Conservation (phyloP, 495 filamentous ascomycete genomes). For the Rhizodiscina lignyota region DNA sequence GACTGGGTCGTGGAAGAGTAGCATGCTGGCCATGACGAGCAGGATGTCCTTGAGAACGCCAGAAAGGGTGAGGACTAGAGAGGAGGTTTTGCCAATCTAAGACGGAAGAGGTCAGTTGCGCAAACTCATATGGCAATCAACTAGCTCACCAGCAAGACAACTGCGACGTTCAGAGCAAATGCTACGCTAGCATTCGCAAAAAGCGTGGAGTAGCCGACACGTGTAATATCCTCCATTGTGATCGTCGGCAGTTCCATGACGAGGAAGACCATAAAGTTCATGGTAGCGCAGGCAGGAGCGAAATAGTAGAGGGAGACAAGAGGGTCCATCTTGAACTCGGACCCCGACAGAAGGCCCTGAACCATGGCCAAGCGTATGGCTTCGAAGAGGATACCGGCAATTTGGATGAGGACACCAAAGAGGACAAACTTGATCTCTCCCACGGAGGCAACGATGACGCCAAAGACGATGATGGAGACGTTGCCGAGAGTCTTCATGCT, state of each 20-base stretch:
- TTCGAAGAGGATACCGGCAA: slow-evolving; percentile 73
- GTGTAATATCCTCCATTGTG: slow-evolving; percentile 53
- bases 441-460: slow-evolving; percentile 77
- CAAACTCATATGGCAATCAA: slow-evolving; percentile 5
- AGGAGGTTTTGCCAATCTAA: slow-evolving; percentile 94
- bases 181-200: slow-evolving; percentile 68
- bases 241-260: slow-evolving; percentile 61
- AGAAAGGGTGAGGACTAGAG: slow-evolving; percentile 89
- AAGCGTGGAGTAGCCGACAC: slow-evolving; percentile 58
- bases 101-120: background rate
- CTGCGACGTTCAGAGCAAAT: slow-evolving; percentile 81
- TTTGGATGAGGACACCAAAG: slow-evolving; percentile 75
- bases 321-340: slow-evolving; percentile 96
- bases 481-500: slow-evolving; percentile 70
- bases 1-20: slow-evolving; percentile 76
- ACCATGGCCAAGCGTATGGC: slow-evolving; percentile 86
- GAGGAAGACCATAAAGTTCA: slow-evolving; percentile 69
- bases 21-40: slow-evolving; percentile 74
- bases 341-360: slow-evolving; percentile 68
- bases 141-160: slow-evolving; percentile 74
- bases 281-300: slow-evolving; percentile 76
- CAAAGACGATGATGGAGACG: slow-evolving; percentile 75
- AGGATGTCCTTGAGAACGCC: slow-evolving; percentile 98
- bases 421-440: slow-evolving; percentile 87
- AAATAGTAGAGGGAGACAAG: slow-evolving; percentile 95